A percentile compares a stretch with the other conserved stretches of the same genome.
Evolutionary conservation across 2,329 filamentous ascomycete species (phyloP).

Genomic region (Arachnopeziza araneosa): DNA sequence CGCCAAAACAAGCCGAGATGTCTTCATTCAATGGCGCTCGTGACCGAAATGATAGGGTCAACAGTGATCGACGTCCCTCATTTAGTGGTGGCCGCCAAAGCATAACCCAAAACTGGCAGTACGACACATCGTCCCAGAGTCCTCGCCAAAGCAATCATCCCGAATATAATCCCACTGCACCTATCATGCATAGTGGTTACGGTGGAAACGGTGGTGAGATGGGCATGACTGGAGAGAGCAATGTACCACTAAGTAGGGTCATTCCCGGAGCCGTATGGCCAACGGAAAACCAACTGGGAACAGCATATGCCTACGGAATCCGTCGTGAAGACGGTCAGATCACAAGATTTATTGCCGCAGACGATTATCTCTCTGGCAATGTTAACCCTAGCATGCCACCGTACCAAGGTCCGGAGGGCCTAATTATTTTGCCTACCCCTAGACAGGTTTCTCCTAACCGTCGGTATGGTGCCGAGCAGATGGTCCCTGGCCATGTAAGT

Average conservation of each 20-base stretch:
- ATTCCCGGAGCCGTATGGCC: slow-evolving; percentile 20
- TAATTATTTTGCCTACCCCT: slow-evolving; percentile 27
- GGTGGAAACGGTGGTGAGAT: background rate
- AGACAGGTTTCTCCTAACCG: slow-evolving; percentile 13
- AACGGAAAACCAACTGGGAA: slow-evolving; percentile 18
- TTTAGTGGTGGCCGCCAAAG: background rate
- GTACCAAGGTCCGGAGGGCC: slow-evolving; percentile 23
- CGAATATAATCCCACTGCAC: slow-evolving; percentile 2
- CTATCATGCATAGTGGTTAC: background rate
- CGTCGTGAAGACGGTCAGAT: slow-evolving; percentile 48
- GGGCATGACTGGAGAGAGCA: slow-evolving; percentile 23
- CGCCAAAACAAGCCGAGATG: slow-evolving; percentile 3
- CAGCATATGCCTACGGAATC: slow-evolving; percentile 45
- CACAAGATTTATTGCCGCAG: slow-evolving; percentile 50
- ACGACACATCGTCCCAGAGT: background rate
- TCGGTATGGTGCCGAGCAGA: slow-evolving; percentile 8
- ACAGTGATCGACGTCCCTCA: background rate
- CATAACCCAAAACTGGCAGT: background rate
- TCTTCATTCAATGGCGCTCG: slow-evolving; percentile 4
- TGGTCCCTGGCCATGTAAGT: slow-evolving; percentile 20
- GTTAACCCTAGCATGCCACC: slow-evolving; percentile 37
- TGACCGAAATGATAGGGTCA: background rate
- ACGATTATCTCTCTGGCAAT: slow-evolving; percentile 39
- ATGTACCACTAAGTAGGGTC: slow-evolving; percentile 17
- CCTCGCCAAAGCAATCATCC: background rate